Evolutionary conservation across 345 rosid species (phyloP), one percentile per base, ranked within the genome.

Genomic region (Trapa incisa): DNA sequence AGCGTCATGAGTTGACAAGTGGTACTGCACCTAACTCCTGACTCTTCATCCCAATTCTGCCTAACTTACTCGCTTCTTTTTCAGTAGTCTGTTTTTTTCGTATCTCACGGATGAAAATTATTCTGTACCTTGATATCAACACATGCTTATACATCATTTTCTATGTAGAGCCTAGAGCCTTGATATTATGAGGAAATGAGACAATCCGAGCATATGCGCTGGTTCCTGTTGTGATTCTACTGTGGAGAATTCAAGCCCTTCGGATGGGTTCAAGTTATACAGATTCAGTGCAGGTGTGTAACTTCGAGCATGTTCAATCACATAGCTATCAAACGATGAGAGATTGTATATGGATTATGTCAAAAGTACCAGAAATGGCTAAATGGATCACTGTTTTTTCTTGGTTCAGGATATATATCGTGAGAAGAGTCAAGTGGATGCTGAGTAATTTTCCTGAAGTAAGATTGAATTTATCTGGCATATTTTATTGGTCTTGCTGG

Each of bases 11-110:
- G 60, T 56, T 65, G 66, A 73, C 73, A 43, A 66, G 86, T 11
- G 85, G 89, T 81, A 70, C 68, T 79, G 5, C 64, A 29, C 71
- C 52, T 15, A 61, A 37, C 70, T 57, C 41, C 12, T 42, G 53
- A 7, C 32, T 22, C 16, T 65, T 65, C 13, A 45, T n/a, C 12
- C 32, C 16, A 11, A 2, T 14, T 32, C 35, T 33, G 63, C 63
- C 32, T 50, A 50, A 7, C 48, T 7, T 45, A 45, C 37, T 0
- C 62, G 2, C 37, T 35, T 3, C 5, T 32, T 58, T 58, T 2
- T 2, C 48, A 45, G 7, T 11, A 22, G 29, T 50, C 17, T 58
- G 4, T 1, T 58, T 0, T 57, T 57, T 1, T 57, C 32, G 3
- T 3, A 58, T 58, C 33, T 58, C 10, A 58, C 38, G 7, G 16